Evolutionary conservation across 2,329 filamentous ascomycete genomes (phyloP).

Genomic region (Drechslerella coelobrocha): DNA sequence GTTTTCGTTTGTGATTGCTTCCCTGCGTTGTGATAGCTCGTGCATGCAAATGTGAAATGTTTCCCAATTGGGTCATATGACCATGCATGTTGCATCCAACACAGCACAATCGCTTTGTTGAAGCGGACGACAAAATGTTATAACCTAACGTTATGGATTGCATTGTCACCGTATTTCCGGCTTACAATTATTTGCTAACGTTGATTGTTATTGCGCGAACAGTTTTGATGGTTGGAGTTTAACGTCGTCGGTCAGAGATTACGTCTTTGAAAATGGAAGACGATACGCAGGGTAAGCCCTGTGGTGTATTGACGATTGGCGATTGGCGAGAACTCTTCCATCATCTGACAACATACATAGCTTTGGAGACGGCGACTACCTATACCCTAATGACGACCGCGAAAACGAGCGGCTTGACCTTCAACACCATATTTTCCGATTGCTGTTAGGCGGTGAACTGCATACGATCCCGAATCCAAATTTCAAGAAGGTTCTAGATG

Average conservation of each 20-base stretch:
- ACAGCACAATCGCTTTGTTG: neutral
- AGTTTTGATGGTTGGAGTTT: slow-evolving; percentile 40
- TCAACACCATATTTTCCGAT: slow-evolving; percentile 40
- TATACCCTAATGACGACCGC: slow-evolving; percentile 35
- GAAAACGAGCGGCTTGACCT: slow-evolving; percentile 42
- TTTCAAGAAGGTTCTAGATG: slow-evolving; percentile 28
- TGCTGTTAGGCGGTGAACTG: slow-evolving; percentile 42
- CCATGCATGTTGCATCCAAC: neutral
- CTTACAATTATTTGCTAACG: slow-evolving; percentile 1
- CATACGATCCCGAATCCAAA: slow-evolving; percentile 39
- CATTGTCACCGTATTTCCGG: neutral
- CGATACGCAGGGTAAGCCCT: slow-evolving; percentile 58
- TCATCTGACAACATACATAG: no score
- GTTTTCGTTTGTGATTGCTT: neutral
- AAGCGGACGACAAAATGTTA: neutral
- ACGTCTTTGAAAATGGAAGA: slow-evolving; percentile 62
- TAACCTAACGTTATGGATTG: neutral
- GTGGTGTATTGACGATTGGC: neutral
- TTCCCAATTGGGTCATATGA: slow-evolving; percentile 19
- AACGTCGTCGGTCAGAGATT: slow-evolving; percentile 60
- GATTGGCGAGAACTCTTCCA: neutral
- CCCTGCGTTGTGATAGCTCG: neutral
- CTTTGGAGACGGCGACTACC: slow-evolving; percentile 31
- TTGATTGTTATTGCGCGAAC: neutral
- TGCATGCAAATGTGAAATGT: slow-evolving; percentile 5